phyloP scores from a whole-genome alignment of 2,329 filamentous ascomycete genomes.

The Triangularia verruculosa region DNA sequence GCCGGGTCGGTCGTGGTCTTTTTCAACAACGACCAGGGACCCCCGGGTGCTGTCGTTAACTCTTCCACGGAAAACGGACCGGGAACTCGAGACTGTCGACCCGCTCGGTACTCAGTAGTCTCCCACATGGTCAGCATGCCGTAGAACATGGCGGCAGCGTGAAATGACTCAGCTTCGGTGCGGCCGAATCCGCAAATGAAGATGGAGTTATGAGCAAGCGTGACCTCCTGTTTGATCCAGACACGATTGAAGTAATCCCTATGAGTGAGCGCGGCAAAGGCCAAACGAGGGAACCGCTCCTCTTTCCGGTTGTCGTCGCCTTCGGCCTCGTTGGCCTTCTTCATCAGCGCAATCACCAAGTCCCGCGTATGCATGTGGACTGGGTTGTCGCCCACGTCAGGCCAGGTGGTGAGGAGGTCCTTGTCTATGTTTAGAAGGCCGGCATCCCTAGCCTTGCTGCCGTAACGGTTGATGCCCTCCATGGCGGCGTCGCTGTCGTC shows the following conservation, averaged over 20 bases:
- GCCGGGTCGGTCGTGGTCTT: not conserved
- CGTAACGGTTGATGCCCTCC: not conserved
- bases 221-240: constrained; percentile 1
- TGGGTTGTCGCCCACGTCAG: constrained; percentile 1
- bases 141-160: not conserved
- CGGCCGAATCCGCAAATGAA: not conserved
- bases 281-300: not conserved
- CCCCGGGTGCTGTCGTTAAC: not conserved
- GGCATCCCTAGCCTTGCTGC: not conserved
- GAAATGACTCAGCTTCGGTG: not conserved
- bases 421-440: not conserved
- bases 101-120: not conserved
- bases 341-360: not conserved
- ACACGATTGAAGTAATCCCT: not conserved
- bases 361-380: not conserved
- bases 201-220: not conserved
- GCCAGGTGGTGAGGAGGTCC: not conserved
- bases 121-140: not conserved
- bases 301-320: not conserved
- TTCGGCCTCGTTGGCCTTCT: not conserved
- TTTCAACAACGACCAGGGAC: not conserved
- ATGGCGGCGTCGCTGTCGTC: not conserved
- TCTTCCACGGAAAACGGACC: not conserved
- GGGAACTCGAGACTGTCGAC: not conserved
- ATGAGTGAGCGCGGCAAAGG: not conserved